Conservation (phyloP, 176 grass and related monocot species). For the Chrysopogon serrulatus region DNA sequence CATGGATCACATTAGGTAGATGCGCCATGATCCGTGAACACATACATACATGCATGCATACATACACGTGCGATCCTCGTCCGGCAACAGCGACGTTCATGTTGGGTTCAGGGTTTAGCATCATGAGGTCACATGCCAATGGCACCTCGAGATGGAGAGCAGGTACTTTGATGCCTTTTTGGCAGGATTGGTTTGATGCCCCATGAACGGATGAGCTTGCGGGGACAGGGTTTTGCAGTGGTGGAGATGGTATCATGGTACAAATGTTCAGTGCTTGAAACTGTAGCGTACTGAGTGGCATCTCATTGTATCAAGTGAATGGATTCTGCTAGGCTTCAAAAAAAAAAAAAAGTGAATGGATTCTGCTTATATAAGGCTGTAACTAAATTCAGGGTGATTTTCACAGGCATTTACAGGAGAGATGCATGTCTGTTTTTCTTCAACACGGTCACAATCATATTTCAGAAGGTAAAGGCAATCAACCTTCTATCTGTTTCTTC, state of each 20-base stretch:
- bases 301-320: neutral
- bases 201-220: slow-evolving; percentile 13
- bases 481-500: neutral
- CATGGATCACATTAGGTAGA: slow-evolving; percentile 6
- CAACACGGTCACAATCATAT: neutral
- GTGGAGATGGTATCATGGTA: neutral
- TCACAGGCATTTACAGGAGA: neutral
- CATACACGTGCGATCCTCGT: slow-evolving; percentile 13
- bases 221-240: neutral
- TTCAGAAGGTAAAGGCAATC: neutral
- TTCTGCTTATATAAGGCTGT: neutral
- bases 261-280: slow-evolving; percentile 7
- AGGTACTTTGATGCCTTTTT: slow-evolving; percentile 13
- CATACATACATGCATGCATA: neutral
- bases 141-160: slow-evolving; percentile 9
- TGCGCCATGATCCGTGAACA: slow-evolving; percentile 10
- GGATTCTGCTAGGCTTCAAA: too few species aligned
- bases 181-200: slow-evolving; percentile 1
- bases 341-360: too few species aligned
- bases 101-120: slow-evolving; percentile 4
- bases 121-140: slow-evolving; percentile 15
- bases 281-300: neutral
- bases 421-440: neutral
- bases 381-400: neutral
- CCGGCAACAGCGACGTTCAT: neutral